These are phyloP conservation scores for Paecilomyces variotii DNA, from an alignment of 2,329 filamentous ascomycete species.

Conservation along the genomic window DNA sequence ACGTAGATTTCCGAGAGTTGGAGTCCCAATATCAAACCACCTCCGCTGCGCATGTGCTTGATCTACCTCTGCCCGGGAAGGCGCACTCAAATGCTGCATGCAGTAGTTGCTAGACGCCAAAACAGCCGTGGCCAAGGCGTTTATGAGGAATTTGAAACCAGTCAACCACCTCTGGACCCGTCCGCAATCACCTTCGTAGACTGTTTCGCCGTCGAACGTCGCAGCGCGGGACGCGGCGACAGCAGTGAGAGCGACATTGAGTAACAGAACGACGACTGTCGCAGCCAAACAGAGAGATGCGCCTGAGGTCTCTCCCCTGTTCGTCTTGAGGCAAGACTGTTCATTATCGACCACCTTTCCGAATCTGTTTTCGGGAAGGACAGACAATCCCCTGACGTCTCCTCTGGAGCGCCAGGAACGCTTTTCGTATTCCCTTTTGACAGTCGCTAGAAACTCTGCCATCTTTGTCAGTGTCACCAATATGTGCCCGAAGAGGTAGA, in stretches of 20 bases:
- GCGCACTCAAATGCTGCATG: conserved; percentile 24
- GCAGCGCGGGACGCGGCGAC: neutral
- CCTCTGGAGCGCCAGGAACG: too few relatives aligned
- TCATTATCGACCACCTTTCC: too few relatives aligned
- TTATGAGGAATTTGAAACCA: conserved; percentile 23
- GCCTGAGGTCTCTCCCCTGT: neutral
- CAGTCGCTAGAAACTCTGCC: too few relatives aligned
- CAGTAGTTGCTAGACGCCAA: conserved; percentile 24
- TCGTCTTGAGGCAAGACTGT: too few relatives aligned
- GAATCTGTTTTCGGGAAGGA: too few relatives aligned
- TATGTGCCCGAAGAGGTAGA: too few relatives aligned
- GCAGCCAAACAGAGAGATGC: neutral
- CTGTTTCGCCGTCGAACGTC: neutral
- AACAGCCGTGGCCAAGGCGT: conserved; percentile 21
- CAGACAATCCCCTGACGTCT: too few relatives aligned
- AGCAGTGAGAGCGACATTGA: neutral
- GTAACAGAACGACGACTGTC: neutral
- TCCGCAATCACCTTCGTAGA: neutral
- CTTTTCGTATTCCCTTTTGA: too few relatives aligned
- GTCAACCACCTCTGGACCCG: neutral
- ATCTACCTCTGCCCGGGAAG: conserved; percentile 22
- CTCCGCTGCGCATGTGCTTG: conserved; percentile 16
- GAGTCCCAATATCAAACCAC: conserved; percentile 22
- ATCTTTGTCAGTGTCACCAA: too few relatives aligned
- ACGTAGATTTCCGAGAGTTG: conserved; percentile 17